phyloP scores from a whole-genome alignment of 2,329 filamentous ascomycete species.

The Delphinella strobiligena region DNA sequence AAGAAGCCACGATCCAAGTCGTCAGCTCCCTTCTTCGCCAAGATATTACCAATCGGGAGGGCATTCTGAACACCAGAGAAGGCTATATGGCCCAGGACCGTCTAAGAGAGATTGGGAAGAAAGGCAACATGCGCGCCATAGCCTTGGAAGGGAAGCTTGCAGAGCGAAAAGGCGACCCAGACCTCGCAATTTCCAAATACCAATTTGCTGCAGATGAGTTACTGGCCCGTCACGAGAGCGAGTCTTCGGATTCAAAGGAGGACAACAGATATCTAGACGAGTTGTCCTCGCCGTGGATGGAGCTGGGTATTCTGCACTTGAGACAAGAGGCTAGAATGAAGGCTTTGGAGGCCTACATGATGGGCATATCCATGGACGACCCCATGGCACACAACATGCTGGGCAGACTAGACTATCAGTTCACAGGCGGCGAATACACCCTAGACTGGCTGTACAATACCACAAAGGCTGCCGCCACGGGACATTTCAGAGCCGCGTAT shows the following conservation, averaged over 20 bases:
- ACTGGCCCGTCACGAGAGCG: too few relatives aligned
- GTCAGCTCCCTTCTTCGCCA: slow-evolving; percentile 1
- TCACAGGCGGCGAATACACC: slow-evolving; percentile 15
- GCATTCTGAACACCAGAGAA: neutral
- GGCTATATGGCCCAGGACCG: neutral
- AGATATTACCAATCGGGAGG: neutral
- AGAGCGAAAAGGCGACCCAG: neutral
- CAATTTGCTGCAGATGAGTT: slow-evolving; percentile 8
- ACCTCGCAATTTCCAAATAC: slow-evolving; percentile 3
- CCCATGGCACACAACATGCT: slow-evolving; percentile 29
- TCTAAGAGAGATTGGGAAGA: neutral
- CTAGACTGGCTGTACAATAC: slow-evolving; percentile 30
- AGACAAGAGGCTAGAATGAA: slow-evolving; percentile 8
- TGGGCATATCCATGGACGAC: slow-evolving; percentile 29
- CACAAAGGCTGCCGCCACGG: slow-evolving; percentile 32
- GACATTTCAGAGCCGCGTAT: slow-evolving; percentile 25
- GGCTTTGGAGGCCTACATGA: slow-evolving; percentile 21
- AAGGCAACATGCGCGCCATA: slow-evolving; percentile 8
- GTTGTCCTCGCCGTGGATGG: slow-evolving; percentile 20
- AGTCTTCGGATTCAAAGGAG: too few relatives aligned
- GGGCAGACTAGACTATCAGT: slow-evolving; percentile 14
- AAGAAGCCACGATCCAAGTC: slow-evolving; percentile 4
- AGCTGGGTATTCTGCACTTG: slow-evolving; percentile 16
- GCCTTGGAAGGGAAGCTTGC: slow-evolving; percentile 9
- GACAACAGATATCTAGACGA: slow-evolving; percentile 8